Evolutionary conservation across 2,329 filamentous ascomycete species (phyloP), one percentile per base, ranked within the genome.

Genomic region (Aspergillus sp.): DNA sequence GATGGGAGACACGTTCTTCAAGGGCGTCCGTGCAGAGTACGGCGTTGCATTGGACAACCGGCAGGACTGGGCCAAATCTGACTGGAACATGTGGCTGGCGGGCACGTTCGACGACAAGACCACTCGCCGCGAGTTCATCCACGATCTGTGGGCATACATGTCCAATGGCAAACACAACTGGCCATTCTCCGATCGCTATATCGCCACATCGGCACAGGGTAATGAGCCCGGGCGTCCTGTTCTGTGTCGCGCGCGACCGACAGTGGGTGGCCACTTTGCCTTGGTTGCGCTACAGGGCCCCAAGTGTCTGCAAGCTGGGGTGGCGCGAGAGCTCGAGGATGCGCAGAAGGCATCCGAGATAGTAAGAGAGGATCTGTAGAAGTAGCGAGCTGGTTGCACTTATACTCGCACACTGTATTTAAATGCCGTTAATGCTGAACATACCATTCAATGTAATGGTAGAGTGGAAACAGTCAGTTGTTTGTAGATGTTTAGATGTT

Each of bases 21-120:
- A 67, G 6, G 66, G 66, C 2, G 69, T 77, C 12, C 69, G 72
- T 6, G 66, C 65, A 4, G 61, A 71, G 35, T 75, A 70, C 31
- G 77, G 77, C 9, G 72, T 80, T 0, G 63, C 76, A 6, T 68
- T 79, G 5, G 75, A 78, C 43, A 68, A 70, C 50, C 62, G 70
- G 24, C 73, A 75, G 24, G 66, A 74, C 27, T 80, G 75, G 73
- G 72, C 68, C 37, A 79, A 79, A 60, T 75, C 73, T 2, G 76
- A 79, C 59, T 77, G 75, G 78, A 76, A 77, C 57, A 74, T 78
- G 64, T 79, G 75, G 72, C 61, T 72, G n/a, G 75, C 75, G 15
- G 73, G 64, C 19, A 72, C 70, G 2, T 67, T 73, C 37, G 66
- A 70, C 33, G 65, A 70, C 39, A 48, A 55, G 33, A 64, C 60